Evolutionary conservation across 805 yeast genomes (phyloP).

Genomic region (Myxozyma sirexii): DNA sequence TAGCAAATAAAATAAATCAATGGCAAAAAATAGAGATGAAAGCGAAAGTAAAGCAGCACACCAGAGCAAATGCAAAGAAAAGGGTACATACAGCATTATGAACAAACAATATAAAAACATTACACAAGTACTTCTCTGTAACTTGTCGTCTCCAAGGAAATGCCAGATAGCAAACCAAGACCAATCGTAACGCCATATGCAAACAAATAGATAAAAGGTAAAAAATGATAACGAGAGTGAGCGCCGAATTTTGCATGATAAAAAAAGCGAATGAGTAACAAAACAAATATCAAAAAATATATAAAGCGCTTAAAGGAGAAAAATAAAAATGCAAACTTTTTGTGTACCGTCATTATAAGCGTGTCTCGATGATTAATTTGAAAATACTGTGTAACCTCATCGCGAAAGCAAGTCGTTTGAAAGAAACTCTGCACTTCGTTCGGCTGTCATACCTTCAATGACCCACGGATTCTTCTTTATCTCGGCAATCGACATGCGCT

Average conservation of each 20-base stretch:
- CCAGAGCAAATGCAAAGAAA: background rate
- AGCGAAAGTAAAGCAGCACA: background rate
- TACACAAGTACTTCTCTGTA: background rate
- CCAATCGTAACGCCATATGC: slow-evolving; percentile 7
- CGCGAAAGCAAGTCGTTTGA: slow-evolving; percentile 19
- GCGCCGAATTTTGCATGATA: slow-evolving; percentile 10
- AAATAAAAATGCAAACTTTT: slow-evolving; percentile 7
- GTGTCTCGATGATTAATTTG: background rate
- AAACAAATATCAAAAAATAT: background rate
- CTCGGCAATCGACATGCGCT: slow-evolving; percentile 68
- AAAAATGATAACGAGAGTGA: slow-evolving; percentile 3
- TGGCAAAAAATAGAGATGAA: background rate
- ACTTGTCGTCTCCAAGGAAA: background rate
- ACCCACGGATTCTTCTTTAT: slow-evolving; percentile 79
- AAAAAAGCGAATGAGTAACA: background rate
- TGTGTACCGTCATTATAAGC: background rate
- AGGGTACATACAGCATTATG: background rate
- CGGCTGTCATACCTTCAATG: slow-evolving; percentile 45
- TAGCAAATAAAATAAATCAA: background rate
- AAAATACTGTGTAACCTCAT: background rate
- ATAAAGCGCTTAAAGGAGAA: no score
- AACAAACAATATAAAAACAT: background rate
- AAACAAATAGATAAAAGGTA: background rate
- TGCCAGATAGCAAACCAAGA: background rate
- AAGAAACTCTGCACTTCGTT: slow-evolving; percentile 10